A percentile compares a stretch with the other conserved stretches of the same genome.
Conservation (phyloP, 208 protist genomes). For the Tritrichomonas musculus region DNA sequence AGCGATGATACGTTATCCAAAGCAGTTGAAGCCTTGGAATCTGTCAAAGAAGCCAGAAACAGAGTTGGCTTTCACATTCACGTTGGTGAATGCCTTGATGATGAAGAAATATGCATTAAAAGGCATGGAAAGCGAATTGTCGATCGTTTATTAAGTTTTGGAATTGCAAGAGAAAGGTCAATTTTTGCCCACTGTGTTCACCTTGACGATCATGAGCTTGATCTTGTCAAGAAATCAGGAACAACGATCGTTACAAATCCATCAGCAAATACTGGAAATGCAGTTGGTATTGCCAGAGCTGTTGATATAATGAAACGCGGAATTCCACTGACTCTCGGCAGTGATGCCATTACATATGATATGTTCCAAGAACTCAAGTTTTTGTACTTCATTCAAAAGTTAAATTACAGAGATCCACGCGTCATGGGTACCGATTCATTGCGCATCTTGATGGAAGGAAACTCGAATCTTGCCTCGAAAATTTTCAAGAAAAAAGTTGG, state of each 20-base stretch:
- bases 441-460: neutral
- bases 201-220: slow-evolving; percentile 17
- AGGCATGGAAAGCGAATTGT: neutral
- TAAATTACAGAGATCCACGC: neutral
- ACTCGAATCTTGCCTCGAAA: neutral
- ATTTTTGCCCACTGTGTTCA: slow-evolving; percentile 13
- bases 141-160: neutral
- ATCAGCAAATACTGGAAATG: neutral
- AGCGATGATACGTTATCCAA: neutral
- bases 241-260: slow-evolving; percentile 19
- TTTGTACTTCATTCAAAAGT: neutral
- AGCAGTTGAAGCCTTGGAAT: neutral
- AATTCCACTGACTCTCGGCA: neutral
- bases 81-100: neutral
- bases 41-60: neutral
- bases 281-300: neutral
- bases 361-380: slow-evolving; percentile 31
- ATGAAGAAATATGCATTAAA: neutral
- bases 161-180: neutral
- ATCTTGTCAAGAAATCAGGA: slow-evolving; percentile 24
- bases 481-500: slow-evolving; percentile 12
- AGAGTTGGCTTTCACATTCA: slow-evolving; percentile 19
- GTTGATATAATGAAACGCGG: neutral
- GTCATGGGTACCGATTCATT: neutral
- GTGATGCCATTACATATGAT: neutral